Conservation (phyloP, 495 filamentous ascomycete species). For the Staphylotrichum tortipilum region DNA sequence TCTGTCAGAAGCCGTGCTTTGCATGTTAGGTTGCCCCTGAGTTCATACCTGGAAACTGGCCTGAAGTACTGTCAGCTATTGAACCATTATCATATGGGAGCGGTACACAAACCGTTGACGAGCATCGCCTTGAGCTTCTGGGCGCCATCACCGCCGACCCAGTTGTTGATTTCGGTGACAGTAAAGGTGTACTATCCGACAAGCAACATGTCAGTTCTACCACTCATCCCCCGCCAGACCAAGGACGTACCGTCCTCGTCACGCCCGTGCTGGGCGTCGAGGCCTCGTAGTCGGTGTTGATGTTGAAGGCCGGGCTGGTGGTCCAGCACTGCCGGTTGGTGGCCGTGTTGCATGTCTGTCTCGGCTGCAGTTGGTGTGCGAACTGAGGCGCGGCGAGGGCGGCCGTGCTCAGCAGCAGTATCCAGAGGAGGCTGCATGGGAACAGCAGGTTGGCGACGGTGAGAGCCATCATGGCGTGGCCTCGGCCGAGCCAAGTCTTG, state of each 20-base stretch:
- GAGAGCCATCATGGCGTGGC: too few species aligned
- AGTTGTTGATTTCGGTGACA: slow-evolving; percentile 32
- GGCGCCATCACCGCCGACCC: slow-evolving; percentile 37
- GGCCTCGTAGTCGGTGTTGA: slow-evolving; percentile 28
- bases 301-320: slow-evolving; percentile 22
- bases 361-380: too few species aligned
- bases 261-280: slow-evolving; percentile 20
- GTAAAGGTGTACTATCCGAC: slow-evolving; percentile 31
- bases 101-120: slow-evolving; percentile 29
- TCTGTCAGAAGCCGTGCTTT: too few species aligned
- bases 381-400: too few species aligned
- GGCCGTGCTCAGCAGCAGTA: too few species aligned
- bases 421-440: too few species aligned
- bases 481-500: too few species aligned
- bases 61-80: neutral
- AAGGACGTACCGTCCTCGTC: slow-evolving; percentile 18
- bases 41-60: slow-evolving; percentile 30
- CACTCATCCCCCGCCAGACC: slow-evolving; percentile 8
- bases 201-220: slow-evolving; percentile 16
- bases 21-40: neutral
- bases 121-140: slow-evolving; percentile 34
- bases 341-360: slow-evolving; percentile 27
- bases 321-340: slow-evolving; percentile 32
- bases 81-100: too few species aligned
- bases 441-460: too few species aligned